phyloP scores from a whole-genome alignment of 2,329 filamentous ascomycete species.

The Mycogone perniciosa region DNA sequence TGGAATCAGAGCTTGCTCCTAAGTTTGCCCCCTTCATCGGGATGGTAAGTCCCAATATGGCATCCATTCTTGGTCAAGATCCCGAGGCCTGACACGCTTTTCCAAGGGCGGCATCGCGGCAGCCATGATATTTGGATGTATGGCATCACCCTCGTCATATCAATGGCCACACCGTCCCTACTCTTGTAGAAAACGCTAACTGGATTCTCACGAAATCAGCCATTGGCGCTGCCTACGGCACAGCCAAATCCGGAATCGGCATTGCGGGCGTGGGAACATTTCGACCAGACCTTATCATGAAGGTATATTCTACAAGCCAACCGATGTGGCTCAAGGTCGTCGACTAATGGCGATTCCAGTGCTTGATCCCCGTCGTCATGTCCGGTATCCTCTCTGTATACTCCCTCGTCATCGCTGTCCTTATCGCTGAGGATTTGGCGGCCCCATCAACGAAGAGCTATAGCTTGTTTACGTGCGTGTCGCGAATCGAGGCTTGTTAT shows the following conservation, averaged over 20 bases:
- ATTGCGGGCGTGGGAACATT: slow-evolving; percentile 82
- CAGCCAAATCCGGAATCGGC: slow-evolving; percentile 81
- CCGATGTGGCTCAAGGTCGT: not conserved
- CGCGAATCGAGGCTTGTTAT: not conserved
- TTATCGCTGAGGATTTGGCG: slow-evolving; percentile 85
- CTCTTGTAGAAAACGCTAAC: slow-evolving; percentile 12
- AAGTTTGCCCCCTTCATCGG: slow-evolving; percentile 85
- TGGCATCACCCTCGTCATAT: slow-evolving; percentile 24
- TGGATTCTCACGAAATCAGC: slow-evolving; percentile 28
- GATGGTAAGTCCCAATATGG: slow-evolving; percentile 56
- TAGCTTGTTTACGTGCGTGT: slow-evolving; percentile 71
- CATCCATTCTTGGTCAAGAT: slow-evolving; percentile 11
- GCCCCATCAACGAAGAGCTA: slow-evolving; percentile 63
- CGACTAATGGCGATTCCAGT: slow-evolving; percentile 42
- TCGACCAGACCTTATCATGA: slow-evolving; percentile 84
- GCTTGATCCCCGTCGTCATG: slow-evolving; percentile 88
- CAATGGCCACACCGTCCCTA: slow-evolving; percentile 4
- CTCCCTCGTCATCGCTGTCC: slow-evolving; percentile 89
- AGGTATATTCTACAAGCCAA: slow-evolving; percentile 44
- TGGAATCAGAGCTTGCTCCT: slow-evolving; percentile 60
- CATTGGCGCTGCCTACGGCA: slow-evolving; percentile 76
- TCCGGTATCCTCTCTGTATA: slow-evolving; percentile 99
- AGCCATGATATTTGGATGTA: slow-evolving; percentile 82
- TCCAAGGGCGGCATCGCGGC: slow-evolving; percentile 67
- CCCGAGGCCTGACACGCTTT: slow-evolving; percentile 21